Evolutionary conservation across 345 rosid species (phyloP).

Genomic region (Sisymbrium altissimum): DNA sequence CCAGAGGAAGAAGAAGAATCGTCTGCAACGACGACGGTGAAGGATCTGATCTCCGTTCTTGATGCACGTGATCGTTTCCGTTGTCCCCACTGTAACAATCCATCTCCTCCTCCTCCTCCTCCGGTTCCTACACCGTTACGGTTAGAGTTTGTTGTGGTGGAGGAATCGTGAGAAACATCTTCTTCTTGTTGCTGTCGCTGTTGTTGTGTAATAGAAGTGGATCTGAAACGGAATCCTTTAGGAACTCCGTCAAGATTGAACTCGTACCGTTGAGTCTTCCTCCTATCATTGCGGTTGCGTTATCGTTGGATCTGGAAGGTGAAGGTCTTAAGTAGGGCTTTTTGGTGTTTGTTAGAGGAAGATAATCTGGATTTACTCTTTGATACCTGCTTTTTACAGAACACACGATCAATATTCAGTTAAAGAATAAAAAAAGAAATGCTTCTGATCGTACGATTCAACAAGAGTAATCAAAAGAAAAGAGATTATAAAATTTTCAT

Average conservation of each 20-base stretch:
- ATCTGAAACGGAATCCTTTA: conserved; percentile 34
- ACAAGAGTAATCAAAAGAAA: too few species aligned
- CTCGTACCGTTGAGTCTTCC: background rate
- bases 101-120: conserved; percentile 33
- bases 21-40: conserved; percentile 23
- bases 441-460: too few species aligned
- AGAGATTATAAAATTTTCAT: too few species aligned
- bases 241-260: conserved; percentile 18
- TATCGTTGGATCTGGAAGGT: conserved; percentile 27
- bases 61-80: conserved; percentile 57
- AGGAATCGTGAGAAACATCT: conserved; percentile 1
- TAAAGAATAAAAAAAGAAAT: too few species aligned
- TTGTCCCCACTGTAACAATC: conserved; percentile 60
- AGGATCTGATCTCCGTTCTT: conserved; percentile 44
- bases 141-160: background rate
- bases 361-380: conserved; percentile 54
- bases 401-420: background rate
- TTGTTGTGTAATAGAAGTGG: background rate
- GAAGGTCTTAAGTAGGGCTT: conserved; percentile 40
- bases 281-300: background rate
- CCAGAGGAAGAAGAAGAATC: conserved; percentile 32
- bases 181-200: conserved; percentile 29
- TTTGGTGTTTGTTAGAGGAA: conserved; percentile 37
- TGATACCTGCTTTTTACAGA: conserved; percentile 37
- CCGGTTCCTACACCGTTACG: background rate